These are phyloP conservation scores for Avena sativa DNA, from an alignment of 176 grass and related monocot genomes.

Conservation along the genomic window DNA sequence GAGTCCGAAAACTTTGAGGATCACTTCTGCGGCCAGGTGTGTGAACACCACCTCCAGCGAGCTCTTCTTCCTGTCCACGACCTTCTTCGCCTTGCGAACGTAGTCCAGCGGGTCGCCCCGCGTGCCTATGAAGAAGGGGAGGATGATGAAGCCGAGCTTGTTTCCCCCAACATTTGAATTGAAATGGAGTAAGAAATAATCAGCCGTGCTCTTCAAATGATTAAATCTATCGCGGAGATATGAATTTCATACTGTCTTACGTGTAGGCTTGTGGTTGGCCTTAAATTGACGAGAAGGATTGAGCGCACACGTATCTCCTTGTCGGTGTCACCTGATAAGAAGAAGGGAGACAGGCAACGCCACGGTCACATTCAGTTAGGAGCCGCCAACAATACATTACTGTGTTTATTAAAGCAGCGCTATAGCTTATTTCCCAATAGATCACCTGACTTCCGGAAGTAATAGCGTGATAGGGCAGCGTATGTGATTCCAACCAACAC, in stretches of 20 bases:
- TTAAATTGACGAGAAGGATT: conserved; percentile 77
- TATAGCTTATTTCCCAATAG: not conserved
- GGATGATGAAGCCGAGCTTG: conserved; percentile 66
- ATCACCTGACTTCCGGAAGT: conserved; percentile 73
- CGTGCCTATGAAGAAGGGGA: conserved; percentile 55
- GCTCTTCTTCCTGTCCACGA: conserved; percentile 77
- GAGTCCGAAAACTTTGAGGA: conserved; percentile 69
- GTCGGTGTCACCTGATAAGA: conserved; percentile 49
- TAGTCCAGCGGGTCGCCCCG: conserved; percentile 71
- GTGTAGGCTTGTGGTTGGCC: conserved; percentile 66
- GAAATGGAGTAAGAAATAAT: no score
- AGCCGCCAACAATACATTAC: not conserved
- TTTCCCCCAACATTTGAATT: conserved; percentile 38
- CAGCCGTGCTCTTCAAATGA: no score
- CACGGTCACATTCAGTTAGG: conserved; percentile 7
- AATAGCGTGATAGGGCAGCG: conserved; percentile 73
- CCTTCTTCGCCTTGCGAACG: conserved; percentile 66
- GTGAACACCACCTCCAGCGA: conserved; percentile 76
- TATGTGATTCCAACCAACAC: conserved; percentile 79
- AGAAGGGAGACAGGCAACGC: not conserved
- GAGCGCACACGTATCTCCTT: conserved; percentile 69
- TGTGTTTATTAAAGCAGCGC: not conserved
- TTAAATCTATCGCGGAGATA: not conserved
- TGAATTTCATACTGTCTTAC: conserved; percentile 36
- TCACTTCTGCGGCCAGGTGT: conserved; percentile 52